A percentile compares a stretch with the other conserved stretches of the same genome.
These are phyloP conservation scores for Daldinia loculata DNA, from an alignment of 495 filamentous ascomycete genomes.

Conservation along the genomic window DNA sequence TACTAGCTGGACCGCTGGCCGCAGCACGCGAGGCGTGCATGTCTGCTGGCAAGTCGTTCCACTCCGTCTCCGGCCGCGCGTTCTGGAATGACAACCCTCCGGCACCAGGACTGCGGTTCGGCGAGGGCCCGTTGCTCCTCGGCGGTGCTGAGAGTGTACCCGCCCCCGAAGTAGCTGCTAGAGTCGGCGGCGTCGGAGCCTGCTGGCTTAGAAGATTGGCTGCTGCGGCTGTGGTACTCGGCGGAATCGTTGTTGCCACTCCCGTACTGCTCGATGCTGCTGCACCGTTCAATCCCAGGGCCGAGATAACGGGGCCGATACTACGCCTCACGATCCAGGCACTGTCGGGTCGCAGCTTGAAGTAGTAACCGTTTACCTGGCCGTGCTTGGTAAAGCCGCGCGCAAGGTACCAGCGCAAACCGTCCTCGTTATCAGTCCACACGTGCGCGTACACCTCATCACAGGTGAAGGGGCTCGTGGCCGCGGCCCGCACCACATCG, in stretches of 20 bases:
- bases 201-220: constrained; percentile 43
- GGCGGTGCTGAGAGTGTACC: constrained; percentile 15
- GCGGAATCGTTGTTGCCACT: constrained; percentile 1
- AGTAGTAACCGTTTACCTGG: constrained; percentile 79
- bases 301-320: constrained; percentile 25
- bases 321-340: constrained; percentile 74
- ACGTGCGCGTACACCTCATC: constrained; percentile 81
- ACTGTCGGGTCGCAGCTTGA: constrained; percentile 78
- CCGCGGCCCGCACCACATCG: constrained; percentile 59
- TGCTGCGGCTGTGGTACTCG: constrained; percentile 44
- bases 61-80: constrained; percentile 60
- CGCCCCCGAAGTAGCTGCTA: background rate
- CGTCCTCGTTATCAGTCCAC: constrained; percentile 91
- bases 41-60: constrained; percentile 65
- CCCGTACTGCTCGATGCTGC: background rate
- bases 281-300: background rate
- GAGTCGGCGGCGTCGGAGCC: constrained; percentile 1
- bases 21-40: constrained; percentile 48
- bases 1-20: constrained; percentile 44
- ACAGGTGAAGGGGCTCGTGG: constrained; percentile 44
- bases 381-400: constrained; percentile 74
- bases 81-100: constrained; percentile 60
- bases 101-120: constrained; percentile 30
- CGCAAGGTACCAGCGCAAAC: constrained; percentile 81
- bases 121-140: constrained; percentile 25